These are phyloP conservation scores for Yarrowia galli DNA, from an alignment of 1,139 yeast genomes.

Conservation along the genomic window DNA sequence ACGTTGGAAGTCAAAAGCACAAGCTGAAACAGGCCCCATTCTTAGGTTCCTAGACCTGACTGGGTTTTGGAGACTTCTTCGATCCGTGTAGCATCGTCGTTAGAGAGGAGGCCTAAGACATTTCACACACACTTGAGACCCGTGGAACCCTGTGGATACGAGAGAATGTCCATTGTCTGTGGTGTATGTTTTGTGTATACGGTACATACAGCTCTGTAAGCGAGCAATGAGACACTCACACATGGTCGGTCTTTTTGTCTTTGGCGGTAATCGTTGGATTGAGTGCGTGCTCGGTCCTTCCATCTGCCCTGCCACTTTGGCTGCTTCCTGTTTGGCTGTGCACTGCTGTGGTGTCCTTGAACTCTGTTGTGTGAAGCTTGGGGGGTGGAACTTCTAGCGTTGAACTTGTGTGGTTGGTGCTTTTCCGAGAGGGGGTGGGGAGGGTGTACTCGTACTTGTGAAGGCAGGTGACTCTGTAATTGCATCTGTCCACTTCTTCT, in stretches of 20 bases:
- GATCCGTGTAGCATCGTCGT: not conserved
- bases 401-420: not conserved
- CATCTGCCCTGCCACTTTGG: constrained; percentile 3
- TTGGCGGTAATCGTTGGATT: not conserved
- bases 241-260: not conserved
- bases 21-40: constrained; percentile 3
- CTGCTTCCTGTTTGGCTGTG: constrained; percentile 14
- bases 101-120: constrained; percentile 16
- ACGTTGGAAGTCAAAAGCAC: not conserved
- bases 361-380: constrained; percentile 22
- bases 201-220: constrained; percentile 3
- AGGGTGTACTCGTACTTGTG: no score
- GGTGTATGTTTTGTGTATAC: no score
- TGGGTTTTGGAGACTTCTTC: not conserved
- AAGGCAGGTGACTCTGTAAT: no score
- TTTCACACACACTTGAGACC: not conserved
- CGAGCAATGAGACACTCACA: constrained; percentile 6
- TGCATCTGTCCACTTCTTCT: no score
- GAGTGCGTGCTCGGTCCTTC: not conserved
- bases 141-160: not conserved
- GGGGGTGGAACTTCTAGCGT: constrained; percentile 1
- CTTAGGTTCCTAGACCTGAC: not conserved
- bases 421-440: not conserved
- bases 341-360: not conserved
- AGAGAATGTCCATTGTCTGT: no score